These are phyloP conservation scores for Leccinellum luteum DNA, from an alignment of 768 basidiomycete species.

Conservation along the genomic window DNA sequence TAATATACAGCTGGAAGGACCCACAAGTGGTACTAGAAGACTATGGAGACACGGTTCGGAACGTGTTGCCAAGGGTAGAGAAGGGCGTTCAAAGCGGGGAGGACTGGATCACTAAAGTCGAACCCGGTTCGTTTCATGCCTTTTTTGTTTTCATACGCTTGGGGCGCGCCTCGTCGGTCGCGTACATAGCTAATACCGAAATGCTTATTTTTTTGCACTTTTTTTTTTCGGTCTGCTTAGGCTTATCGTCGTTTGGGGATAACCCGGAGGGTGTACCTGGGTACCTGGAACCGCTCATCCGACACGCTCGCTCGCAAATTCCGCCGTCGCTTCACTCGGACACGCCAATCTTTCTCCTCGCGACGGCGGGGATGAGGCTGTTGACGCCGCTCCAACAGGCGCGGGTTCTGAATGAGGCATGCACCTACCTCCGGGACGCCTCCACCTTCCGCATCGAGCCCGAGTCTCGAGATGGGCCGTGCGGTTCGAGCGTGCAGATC, in stretches of 20 bases:
- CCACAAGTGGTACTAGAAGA: constrained; percentile 59
- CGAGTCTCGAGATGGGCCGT: constrained; percentile 68
- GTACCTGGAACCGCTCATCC: constrained; percentile 81
- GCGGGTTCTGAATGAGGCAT: constrained; percentile 71
- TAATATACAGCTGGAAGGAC: constrained; percentile 93
- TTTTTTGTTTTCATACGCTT: neutral
- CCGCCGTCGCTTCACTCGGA: constrained; percentile 81
- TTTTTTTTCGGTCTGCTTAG: constrained; percentile 39
- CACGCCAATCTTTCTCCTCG: constrained; percentile 91
- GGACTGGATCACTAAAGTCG: constrained; percentile 87
- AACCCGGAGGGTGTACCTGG: constrained; percentile 64
- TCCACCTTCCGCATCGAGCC: constrained; percentile 77
- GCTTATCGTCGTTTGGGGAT: constrained; percentile 79
- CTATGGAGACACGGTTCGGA: constrained; percentile 46
- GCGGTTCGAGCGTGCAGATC: constrained; percentile 89
- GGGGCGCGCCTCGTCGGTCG: neutral
- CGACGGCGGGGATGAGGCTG: constrained; percentile 97
- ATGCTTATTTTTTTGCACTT: neutral
- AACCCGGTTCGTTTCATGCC: constrained; percentile 69
- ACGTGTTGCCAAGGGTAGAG: constrained; percentile 78
- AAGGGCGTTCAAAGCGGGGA: constrained; percentile 83
- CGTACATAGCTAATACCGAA: neutral
- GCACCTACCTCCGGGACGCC: constrained; percentile 68
- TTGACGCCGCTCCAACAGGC: constrained; percentile 67
- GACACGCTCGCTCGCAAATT: constrained; percentile 77